phyloP scores from a whole-genome alignment of 352 stramenopile species.

The Thalassiosira mediterranea region DNA sequence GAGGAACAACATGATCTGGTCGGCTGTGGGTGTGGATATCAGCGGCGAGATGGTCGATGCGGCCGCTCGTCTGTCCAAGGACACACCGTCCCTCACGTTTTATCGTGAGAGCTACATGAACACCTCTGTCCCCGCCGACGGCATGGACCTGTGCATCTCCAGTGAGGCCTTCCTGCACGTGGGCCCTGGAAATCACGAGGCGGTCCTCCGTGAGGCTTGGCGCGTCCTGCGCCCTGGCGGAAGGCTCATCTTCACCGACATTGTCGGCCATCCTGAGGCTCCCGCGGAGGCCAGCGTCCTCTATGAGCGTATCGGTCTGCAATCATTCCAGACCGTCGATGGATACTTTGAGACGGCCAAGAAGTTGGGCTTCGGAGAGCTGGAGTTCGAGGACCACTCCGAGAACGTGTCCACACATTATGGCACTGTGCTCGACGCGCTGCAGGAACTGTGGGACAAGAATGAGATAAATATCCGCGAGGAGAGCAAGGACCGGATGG shows the following conservation, averaged over 20 bases:
- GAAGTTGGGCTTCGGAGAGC: slow-evolving; percentile 40
- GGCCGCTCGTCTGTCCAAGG: slow-evolving; percentile 27
- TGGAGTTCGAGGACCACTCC: slow-evolving; percentile 32
- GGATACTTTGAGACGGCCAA: slow-evolving; percentile 37
- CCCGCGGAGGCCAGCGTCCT: slow-evolving; percentile 34
- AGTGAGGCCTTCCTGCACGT: slow-evolving; percentile 54
- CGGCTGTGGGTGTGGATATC: slow-evolving; percentile 43
- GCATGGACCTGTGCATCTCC: slow-evolving; percentile 42
- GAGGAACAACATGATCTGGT: slow-evolving; percentile 39
- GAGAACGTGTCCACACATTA: slow-evolving; percentile 50
- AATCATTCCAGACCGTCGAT: slow-evolving; percentile 50
- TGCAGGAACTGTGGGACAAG: slow-evolving; percentile 35
- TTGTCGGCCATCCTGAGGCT: slow-evolving; percentile 19
- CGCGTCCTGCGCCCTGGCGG: slow-evolving; percentile 47
- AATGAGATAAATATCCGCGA: slow-evolving; percentile 31
- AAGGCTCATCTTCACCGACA: slow-evolving; percentile 57
- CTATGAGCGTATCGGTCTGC: slow-evolving; percentile 50
- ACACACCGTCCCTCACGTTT: slow-evolving; percentile 27
- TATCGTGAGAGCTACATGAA: slow-evolving; percentile 51
- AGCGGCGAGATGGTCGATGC: slow-evolving; percentile 42
- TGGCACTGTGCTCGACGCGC: slow-evolving; percentile 26
- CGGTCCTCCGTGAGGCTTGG: slow-evolving; percentile 37
- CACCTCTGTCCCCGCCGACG: slow-evolving; percentile 31
- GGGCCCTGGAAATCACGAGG: slow-evolving; percentile 41
- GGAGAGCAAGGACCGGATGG: slow-evolving; percentile 28